Conservation (phyloP, 331 rosid genomes). For the Cucumis variabilis region DNA sequence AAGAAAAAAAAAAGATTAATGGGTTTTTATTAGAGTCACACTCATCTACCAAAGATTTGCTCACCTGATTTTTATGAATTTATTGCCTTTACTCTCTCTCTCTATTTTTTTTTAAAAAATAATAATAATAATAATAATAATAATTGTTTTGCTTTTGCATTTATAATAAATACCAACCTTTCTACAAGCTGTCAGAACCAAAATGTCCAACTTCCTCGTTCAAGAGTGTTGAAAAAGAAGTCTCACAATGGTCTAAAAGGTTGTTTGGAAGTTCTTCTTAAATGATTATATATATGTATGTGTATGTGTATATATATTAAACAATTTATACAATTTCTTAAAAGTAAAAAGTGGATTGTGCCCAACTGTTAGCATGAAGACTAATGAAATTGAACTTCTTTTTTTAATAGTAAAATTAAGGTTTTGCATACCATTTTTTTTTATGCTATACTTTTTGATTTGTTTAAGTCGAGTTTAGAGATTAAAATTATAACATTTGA, state of each 20-base stretch:
- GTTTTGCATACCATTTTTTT: no score
- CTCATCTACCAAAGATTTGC: not conserved
- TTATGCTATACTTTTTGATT: no score
- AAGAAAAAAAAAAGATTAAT: no score
- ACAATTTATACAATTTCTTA: no score
- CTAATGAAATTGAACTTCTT: no score
- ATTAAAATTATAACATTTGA: no score
- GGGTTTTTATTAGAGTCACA: conserved; percentile 18
- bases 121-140: not conserved
- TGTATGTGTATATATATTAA: no score
- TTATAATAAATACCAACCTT: conserved; percentile 17
- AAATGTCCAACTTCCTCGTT: conserved; percentile 4
- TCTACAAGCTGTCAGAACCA: conserved; percentile 5
- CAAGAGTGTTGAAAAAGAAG: conserved; percentile 12
- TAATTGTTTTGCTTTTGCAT: not conserved
- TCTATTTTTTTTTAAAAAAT: not conserved
- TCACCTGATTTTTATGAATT: conserved; percentile 28
- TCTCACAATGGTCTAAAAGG: not conserved
- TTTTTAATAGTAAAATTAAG: no score
- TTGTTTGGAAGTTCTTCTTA: conserved; percentile 1
- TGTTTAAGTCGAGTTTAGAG: no score
- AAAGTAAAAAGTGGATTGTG: no score
- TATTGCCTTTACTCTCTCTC: not conserved
- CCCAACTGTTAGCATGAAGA: no score
- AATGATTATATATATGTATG: no score